Base-by-base conservation (phyloP, 2,329 filamentous ascomycete genomes). In the Colletotrichum sp. region DNA sequence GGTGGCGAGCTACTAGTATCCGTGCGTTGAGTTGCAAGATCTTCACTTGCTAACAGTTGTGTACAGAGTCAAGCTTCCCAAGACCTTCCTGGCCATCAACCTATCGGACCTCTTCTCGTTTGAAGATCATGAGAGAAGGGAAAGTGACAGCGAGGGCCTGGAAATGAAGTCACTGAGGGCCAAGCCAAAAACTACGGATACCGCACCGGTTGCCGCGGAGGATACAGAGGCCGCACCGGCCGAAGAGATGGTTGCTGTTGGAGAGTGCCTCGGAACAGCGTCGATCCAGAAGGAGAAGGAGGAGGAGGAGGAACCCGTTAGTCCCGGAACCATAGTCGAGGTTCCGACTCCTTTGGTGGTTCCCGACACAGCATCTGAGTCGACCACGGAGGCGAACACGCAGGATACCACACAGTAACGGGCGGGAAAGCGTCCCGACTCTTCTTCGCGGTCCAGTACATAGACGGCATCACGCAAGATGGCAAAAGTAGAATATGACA, bases 81-180 rank as follows among this genome's bases (percentile, higher is more conserved):
- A 93, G 84, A 92, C 90, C 2, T 93, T 93, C 81, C 84, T 92
- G 61, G 91, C 91, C 4, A 90, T 93, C 76, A 93, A 93, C 79
- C 82, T 93, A 12, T 92, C 90, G 9, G 90, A 92, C 73, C 90
- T 90, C 5, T 92, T 92, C 78, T 89, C 87, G 0, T 91, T 92
- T 77, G 90, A 92, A 77, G 88, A 90, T 73, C 85, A 87, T 64
- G 90, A 92, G 78, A 87, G 87, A 65, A 86, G 88, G 72, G 85
- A 85, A 14, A 85, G 85, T 69, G 89, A 91, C 72, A 81, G 78
- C 34, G 88, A 89, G 58, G 81, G 82, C 36, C 81, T 89, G n/a
- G 88, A 90, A 78, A 89, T 87, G 86, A 89, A 87, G 80, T 74
- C 80, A 4, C 58, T 80, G 55, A 80, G 82, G 43, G 79, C 79